Conservation (phyloP, 139 green algal genomes). For the Chlorella sp. region DNA sequence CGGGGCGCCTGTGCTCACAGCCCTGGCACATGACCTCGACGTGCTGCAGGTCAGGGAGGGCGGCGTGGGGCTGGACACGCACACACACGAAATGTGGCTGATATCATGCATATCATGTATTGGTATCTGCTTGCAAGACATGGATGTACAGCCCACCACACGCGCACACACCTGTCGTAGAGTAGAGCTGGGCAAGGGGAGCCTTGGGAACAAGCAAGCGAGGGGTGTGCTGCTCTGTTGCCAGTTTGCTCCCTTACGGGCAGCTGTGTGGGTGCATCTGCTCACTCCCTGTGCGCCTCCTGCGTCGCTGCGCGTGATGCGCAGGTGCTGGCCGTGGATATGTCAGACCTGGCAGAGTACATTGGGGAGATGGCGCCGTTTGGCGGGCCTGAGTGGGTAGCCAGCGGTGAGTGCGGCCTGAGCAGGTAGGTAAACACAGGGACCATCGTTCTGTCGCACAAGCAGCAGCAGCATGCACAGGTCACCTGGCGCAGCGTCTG, state of each 20-base stretch:
- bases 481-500: too few relatives aligned
- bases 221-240: neutral
- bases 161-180: too few relatives aligned
- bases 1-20: constrained; percentile 27
- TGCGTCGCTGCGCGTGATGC: neutral
- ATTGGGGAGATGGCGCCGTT: constrained; percentile 34
- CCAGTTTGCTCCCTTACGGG: neutral
- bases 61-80: neutral
- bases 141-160: too few relatives aligned
- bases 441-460: too few relatives aligned
- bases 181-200: neutral
- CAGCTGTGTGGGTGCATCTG: neutral
- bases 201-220: neutral
- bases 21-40: constrained; percentile 49
- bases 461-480: too few relatives aligned
- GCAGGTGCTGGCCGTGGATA: constrained; percentile 20
- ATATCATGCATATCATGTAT: too few relatives aligned
- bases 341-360: constrained; percentile 28
- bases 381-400: constrained; percentile 31
- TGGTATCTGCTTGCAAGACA: too few relatives aligned
- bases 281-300: neutral
- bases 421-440: too few relatives aligned
- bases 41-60: constrained; percentile 28
- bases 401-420: constrained; percentile 29
- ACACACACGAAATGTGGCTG: neutral